Evolutionary conservation across 1,139 yeast genomes (phyloP), one percentile per base, ranked within the genome.

Genomic region (Saccharomyces hybrid): DNA sequence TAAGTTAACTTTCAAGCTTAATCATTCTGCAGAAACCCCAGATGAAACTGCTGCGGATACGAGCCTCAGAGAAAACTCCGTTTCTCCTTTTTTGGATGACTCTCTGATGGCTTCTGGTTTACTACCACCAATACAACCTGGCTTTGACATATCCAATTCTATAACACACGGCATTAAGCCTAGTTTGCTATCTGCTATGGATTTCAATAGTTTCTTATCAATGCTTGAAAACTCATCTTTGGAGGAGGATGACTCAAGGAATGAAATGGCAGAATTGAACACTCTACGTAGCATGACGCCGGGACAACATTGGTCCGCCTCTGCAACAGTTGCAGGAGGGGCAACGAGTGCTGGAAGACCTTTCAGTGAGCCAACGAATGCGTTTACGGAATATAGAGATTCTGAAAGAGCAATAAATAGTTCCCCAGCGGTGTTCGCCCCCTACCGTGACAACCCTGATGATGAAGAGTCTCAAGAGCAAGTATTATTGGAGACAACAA

Each of bases 121-220:
- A 16, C 13, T 38, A 9, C 44, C 44, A 11, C 44, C 44, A 16
- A 11, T 9, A 20, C 44, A 38, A 20, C 44, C 44, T 9, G 44
- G 44, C 26, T 38, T 41, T 31, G 51, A 53, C 25, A 57, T 47
- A 11, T 46, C 46, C 14, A 46, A 49, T 28, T 48, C 51, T 29
- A 49, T 61, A 20, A 54, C 53, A 27, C 49, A 60, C 8, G 57
- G 59, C 4, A 61, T 64, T 6, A 64, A 63, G 51, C 69, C 68
- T n/a, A 67, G 64, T 51, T 42, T 68, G 5, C 58, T 68, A 8
- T 59, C 69, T 2, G 67, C 67, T 1, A 59, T 68, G 66, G 71
- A 68, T 53, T 64, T 61, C 50, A 63, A 59, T 49, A 60, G 57
- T 47, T 51, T 68, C 2, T 56, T 67, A 32, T 48, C 60, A 11